phyloP scores from a whole-genome alignment of 1,284 basidiomycete genomes.

The Moesziomyces antarcticus region DNA sequence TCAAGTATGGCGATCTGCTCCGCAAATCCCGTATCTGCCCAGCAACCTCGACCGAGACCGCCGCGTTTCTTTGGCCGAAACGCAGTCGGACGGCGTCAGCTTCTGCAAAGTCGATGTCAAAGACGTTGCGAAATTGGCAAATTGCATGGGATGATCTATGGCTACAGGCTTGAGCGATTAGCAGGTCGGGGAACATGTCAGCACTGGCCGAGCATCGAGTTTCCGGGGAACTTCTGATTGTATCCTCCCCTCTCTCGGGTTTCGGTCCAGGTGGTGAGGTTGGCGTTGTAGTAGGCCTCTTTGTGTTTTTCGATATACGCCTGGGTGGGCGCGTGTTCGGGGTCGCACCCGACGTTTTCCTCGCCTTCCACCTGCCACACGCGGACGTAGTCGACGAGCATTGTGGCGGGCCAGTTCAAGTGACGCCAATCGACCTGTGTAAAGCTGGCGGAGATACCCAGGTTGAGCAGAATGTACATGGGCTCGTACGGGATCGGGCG shows the following conservation, averaged over 20 bases:
- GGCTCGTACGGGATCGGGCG: slow-evolving; percentile 77
- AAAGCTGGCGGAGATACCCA: slow-evolving; percentile 57
- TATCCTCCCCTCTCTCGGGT: slow-evolving; percentile 49
- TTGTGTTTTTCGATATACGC: slow-evolving; percentile 64
- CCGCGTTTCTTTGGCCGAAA: too few relatives aligned
- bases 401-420: slow-evolving; percentile 32
- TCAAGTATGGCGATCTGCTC: too few relatives aligned
- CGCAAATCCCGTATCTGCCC: too few relatives aligned
- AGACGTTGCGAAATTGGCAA: not conserved
- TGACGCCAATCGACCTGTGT: slow-evolving; percentile 30
- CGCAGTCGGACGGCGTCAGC: too few relatives aligned
- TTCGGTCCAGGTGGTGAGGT: slow-evolving; percentile 60
- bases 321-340: slow-evolving; percentile 60
- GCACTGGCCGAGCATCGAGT: slow-evolving; percentile 48
- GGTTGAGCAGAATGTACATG: slow-evolving; percentile 60
- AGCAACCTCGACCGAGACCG: too few relatives aligned
- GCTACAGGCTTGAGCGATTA: not conserved
- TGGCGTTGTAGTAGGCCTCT: slow-evolving; percentile 62
- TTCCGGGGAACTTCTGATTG: slow-evolving; percentile 40
- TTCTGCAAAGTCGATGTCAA: not conserved
- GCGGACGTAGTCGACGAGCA: slow-evolving; percentile 56
- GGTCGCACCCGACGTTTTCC: slow-evolving; percentile 68
- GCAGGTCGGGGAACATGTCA: not conserved
- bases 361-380: slow-evolving; percentile 59
- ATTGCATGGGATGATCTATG: not conserved